A percentile compares a stretch with the other conserved stretches of the same genome.
Conservation (phyloP, 768 basidiomycete species). For the Hygrophorus pudorinus region DNA sequence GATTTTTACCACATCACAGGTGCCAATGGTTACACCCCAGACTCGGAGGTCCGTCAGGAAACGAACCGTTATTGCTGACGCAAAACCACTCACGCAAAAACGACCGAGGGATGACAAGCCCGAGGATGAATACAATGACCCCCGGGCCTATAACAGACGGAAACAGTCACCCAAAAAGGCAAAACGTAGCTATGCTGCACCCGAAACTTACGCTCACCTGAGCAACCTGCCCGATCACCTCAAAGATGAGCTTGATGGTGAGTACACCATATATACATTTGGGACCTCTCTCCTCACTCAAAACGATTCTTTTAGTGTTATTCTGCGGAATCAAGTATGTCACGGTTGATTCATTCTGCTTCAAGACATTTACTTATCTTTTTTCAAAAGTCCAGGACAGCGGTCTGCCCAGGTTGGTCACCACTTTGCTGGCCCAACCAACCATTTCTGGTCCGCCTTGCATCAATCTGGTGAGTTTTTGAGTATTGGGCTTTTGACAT, state of each 20-base stretch:
- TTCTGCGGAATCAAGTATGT: conserved; percentile 82
- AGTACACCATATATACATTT: neutral
- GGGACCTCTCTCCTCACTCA: neutral
- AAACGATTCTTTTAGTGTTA: conserved; percentile 41
- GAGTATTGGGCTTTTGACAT: neutral
- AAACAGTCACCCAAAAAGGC: conserved; percentile 18
- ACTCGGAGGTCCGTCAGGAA: no score
- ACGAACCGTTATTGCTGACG: no score
- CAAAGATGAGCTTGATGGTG: conserved; percentile 46
- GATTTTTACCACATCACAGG: no score
- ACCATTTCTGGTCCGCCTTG: conserved; percentile 76
- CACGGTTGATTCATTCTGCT: neutral
- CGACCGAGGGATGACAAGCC: no score
- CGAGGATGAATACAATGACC: no score
- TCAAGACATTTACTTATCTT: neutral
- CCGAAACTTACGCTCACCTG: conserved; percentile 44
- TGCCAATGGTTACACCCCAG: no score
- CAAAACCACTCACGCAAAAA: no score
- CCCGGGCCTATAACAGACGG: no score
- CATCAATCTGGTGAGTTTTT: conserved; percentile 45
- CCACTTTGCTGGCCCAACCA: conserved; percentile 71
- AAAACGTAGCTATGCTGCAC: conserved; percentile 37
- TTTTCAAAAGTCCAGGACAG: conserved; percentile 45
- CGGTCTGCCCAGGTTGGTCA: conserved; percentile 62
- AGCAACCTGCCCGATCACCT: conserved; percentile 43